A percentile compares a stretch with the other conserved stretches of the same genome.
These are phyloP conservation scores for Hyphopichia khmerensis DNA, from an alignment of 1,139 yeast genomes.

Conservation along the genomic window DNA sequence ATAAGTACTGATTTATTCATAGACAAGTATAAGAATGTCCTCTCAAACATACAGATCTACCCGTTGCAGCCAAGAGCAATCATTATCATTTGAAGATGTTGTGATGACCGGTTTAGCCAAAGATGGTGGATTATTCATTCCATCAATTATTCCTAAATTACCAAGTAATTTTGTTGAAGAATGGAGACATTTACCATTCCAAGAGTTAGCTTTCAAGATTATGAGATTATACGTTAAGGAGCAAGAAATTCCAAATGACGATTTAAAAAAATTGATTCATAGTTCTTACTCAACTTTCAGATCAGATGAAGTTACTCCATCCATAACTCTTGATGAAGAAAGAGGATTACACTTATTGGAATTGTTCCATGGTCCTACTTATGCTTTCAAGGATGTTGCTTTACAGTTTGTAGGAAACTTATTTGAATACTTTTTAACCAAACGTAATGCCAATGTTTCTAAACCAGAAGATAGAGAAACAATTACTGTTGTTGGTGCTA, in stretches of 20 bases:
- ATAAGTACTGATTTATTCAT: background rate
- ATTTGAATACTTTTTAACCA: constrained; percentile 83
- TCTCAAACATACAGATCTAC: constrained; percentile 78
- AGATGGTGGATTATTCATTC: constrained; percentile 94
- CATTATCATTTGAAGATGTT: constrained; percentile 83
- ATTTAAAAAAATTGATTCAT: constrained; percentile 58
- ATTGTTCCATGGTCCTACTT: constrained; percentile 97
- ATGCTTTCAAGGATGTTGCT: constrained; percentile 98
- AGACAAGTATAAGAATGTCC: background rate
- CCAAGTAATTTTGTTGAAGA: constrained; percentile 55
- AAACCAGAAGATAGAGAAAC: constrained; percentile 64
- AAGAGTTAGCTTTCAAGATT: constrained; percentile 83
- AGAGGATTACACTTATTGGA: constrained; percentile 76
- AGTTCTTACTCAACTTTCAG: constrained; percentile 90
- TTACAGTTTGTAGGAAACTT: constrained; percentile 95
- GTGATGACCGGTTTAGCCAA: constrained; percentile 92
- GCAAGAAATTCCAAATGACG: constrained; percentile 69
- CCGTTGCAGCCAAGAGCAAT: constrained; percentile 57
- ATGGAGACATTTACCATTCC: constrained; percentile 78
- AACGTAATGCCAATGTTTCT: constrained; percentile 67
- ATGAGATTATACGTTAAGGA: constrained; percentile 73
- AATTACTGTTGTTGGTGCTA: constrained; percentile 97
- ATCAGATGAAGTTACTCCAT: constrained; percentile 81
- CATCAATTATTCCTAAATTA: constrained; percentile 73
- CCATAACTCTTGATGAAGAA: constrained; percentile 55